These are phyloP conservation scores for Clarireedia hainanense DNA, from an alignment of 2,329 filamentous ascomycete species.

Conservation along the genomic window DNA sequence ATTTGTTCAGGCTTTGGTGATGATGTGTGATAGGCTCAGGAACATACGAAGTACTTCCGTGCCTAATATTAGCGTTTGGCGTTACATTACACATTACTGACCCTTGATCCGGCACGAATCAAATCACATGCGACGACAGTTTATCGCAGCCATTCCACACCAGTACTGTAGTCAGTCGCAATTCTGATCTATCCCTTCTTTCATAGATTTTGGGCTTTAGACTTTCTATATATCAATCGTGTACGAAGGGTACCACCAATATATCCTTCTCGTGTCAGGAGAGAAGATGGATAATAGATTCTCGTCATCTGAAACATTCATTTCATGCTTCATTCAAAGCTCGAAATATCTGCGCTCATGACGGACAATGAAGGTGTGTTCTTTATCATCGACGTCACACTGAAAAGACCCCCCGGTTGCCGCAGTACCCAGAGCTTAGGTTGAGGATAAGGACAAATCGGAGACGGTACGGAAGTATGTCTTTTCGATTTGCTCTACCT, in stretches of 20 bases:
- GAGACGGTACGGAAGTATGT: slow-evolving; percentile 15
- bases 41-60: no score
- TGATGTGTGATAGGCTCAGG: no score
- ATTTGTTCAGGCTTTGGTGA: no score
- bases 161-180: no score
- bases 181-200: neutral
- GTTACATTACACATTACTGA: no score
- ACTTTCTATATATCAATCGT: neutral
- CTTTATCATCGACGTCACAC: slow-evolving; percentile 8
- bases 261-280: neutral
- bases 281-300: neutral
- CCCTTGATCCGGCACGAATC: no score
- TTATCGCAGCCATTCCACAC: no score
- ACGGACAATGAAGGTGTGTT: slow-evolving; percentile 1
- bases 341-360: neutral
- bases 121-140: no score
- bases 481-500: slow-evolving; percentile 16
- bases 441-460: neutral
- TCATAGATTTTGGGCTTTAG: neutral
- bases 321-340: neutral
- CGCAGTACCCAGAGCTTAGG: neutral
- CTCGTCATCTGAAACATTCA: slow-evolving; percentile 1
- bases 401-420: neutral
- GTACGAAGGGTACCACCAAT: no score
- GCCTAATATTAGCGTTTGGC: no score